phyloP scores from a whole-genome alignment of 768 basidiomycete species.

The Favolaschia claudopus region DNA sequence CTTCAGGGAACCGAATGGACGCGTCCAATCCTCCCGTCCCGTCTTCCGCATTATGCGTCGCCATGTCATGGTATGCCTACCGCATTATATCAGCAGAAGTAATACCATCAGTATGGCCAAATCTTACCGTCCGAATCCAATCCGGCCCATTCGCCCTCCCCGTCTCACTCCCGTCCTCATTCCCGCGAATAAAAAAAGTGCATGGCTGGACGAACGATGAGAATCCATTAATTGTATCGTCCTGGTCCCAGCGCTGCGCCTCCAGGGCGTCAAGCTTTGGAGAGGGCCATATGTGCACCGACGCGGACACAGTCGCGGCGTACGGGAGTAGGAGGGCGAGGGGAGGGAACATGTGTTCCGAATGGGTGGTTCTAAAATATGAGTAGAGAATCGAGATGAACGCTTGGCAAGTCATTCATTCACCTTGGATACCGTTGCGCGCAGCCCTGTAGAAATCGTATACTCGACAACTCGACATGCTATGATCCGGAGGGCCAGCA shows the following conservation, averaged over 20 bases:
- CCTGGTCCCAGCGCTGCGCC: conserved; percentile 6
- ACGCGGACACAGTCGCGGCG: background rate
- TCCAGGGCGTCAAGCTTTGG: conserved; percentile 14
- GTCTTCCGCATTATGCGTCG: background rate
- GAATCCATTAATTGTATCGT: background rate
- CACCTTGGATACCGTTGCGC: too few species aligned
- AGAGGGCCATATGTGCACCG: conserved; percentile 4
- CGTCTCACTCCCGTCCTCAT: background rate
- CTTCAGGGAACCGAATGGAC: background rate
- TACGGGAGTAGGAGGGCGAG: too few species aligned
- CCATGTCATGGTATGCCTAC: conserved; percentile 3
- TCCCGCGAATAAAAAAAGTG: background rate
- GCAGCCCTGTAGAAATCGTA: too few species aligned
- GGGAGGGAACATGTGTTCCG: too few species aligned
- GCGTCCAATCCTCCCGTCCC: conserved; percentile 1
- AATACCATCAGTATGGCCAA: background rate
- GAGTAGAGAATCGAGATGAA: too few species aligned
- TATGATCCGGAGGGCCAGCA: too few species aligned
- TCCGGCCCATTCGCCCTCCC: conserved; percentile 4
- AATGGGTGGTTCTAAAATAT: too few species aligned
- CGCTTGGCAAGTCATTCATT: too few species aligned
- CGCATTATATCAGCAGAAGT: background rate
- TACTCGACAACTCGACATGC: too few species aligned
- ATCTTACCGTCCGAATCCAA: conserved; percentile 8
- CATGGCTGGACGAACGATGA: conserved; percentile 8